These are phyloP conservation scores for Coemansia sp. DNA, from an alignment of 192 early-diverging fungal species.

Conservation along the genomic window DNA sequence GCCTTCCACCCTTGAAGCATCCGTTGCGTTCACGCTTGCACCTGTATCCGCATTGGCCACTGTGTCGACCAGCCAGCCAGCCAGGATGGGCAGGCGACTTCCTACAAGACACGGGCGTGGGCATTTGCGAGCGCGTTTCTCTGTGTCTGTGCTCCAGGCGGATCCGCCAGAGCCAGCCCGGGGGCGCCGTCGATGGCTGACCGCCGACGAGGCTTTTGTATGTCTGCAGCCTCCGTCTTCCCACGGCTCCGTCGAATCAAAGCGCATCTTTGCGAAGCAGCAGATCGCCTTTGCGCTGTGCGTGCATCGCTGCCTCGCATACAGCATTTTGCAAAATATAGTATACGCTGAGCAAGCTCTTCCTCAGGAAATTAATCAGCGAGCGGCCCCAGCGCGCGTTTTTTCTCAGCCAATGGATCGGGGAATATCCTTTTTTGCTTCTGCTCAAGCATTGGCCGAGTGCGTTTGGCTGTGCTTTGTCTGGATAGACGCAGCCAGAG, in stretches of 20 bases:
- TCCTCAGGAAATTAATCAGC: not conserved
- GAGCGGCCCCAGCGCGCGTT: constrained; percentile 26
- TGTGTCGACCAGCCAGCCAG: not conserved
- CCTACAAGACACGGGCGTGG: not conserved
- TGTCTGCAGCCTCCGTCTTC: not conserved
- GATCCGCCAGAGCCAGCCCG: not conserved
- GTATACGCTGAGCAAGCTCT: not conserved
- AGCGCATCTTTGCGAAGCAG: not conserved
- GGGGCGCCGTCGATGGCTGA: not conserved
- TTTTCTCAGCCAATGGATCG: constrained; percentile 45
- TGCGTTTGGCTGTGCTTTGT: no score
- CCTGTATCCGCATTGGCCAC: no score
- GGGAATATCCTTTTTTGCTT: not conserved
- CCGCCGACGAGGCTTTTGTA: not conserved
- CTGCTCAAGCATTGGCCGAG: not conserved
- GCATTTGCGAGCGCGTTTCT: no score
- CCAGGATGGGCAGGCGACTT: not conserved
- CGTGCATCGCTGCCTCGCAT: not conserved
- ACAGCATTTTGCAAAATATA: no score
- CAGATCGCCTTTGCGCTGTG: not conserved
- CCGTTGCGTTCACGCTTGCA: no score
- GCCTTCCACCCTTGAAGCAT: not conserved
- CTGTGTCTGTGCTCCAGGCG: not conserved
- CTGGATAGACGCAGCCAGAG: no score
- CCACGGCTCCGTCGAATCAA: not conserved